These are phyloP conservation scores for Clavariopsis aquatica DNA, from an alignment of 495 filamentous ascomycete species.

Conservation along the genomic window DNA sequence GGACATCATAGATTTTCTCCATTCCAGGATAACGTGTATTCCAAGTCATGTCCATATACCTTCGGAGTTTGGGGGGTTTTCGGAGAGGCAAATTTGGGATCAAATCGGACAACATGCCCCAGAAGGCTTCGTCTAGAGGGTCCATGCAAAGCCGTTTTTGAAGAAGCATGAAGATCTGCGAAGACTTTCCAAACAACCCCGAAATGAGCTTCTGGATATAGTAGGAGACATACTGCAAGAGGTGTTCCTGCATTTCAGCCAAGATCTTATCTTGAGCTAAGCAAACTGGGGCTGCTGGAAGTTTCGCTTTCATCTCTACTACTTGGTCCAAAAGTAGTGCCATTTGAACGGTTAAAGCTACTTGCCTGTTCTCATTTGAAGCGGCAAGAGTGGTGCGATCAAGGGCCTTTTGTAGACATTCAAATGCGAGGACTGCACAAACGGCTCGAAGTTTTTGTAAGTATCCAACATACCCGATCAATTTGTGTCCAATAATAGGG, in stretches of 20 bases:
- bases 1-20: not conserved
- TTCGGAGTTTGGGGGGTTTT: constrained; percentile 13
- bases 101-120: constrained; percentile 12
- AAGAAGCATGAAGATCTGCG: not conserved
- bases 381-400: constrained; percentile 2
- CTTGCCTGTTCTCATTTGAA: constrained; percentile 4
- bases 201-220: constrained; percentile 14
- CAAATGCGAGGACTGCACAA: constrained; percentile 11
- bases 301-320: constrained; percentile 11
- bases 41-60: constrained; percentile 5
- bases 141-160: not conserved
- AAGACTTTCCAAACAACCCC: constrained; percentile 8
- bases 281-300: not conserved
- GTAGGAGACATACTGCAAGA: constrained; percentile 15
- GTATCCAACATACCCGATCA: constrained; percentile 8
- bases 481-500: constrained; percentile 8
- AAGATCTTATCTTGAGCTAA: constrained; percentile 10
- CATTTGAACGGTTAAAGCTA: constrained; percentile 11
- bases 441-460: constrained; percentile 10
- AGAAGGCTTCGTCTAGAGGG: constrained; percentile 11
- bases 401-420: constrained; percentile 13
- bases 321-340: constrained; percentile 22
- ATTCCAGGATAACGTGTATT: not conserved
- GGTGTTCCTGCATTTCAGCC: constrained; percentile 16
- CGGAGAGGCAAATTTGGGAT: constrained; percentile 2